Evolutionary conservation across 2,329 filamentous ascomycete genomes (phyloP).

Genomic region (Ceratocystis ficicola): DNA sequence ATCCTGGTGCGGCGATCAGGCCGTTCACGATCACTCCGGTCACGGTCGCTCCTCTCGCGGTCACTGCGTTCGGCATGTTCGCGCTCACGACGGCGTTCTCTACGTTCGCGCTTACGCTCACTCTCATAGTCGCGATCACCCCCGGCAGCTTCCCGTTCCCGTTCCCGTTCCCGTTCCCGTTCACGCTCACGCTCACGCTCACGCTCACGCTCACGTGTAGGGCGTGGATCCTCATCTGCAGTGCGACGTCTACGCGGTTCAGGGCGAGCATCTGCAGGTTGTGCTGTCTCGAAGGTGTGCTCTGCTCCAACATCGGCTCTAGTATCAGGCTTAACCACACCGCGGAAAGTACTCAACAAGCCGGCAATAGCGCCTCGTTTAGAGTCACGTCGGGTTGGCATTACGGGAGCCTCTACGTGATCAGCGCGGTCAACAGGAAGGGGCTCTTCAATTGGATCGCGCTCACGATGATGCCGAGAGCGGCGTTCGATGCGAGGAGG

Average conservation of each 20-base stretch:
- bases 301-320: conserved; percentile 10
- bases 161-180: background rate
- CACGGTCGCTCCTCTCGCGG: conserved; percentile 38
- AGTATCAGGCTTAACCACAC: conserved; percentile 36
- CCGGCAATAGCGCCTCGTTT: conserved; percentile 34
- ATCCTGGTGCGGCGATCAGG: conserved; percentile 40
- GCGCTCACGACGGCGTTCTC: conserved; percentile 14
- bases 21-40: conserved; percentile 38
- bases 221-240: conserved; percentile 4
- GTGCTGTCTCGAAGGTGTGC: background rate
- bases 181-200: conserved; percentile 3
- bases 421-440: conserved; percentile 3
- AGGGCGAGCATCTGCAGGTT: conserved; percentile 4
- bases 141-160: background rate
- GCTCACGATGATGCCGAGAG: conserved; percentile 14
- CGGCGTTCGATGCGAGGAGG: conserved; percentile 14
- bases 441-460: conserved; percentile 10
- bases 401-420: background rate
- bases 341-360: conserved; percentile 49
- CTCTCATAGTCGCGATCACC: conserved; percentile 29
- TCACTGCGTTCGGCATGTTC: conserved; percentile 23
- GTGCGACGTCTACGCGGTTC: conserved; percentile 14
- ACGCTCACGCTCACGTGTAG: conserved; percentile 2
- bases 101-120: conserved; percentile 14
- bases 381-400: conserved; percentile 15